Conservation (phyloP, 495 filamentous ascomycete genomes). For the Tuber melanosporum region DNA sequence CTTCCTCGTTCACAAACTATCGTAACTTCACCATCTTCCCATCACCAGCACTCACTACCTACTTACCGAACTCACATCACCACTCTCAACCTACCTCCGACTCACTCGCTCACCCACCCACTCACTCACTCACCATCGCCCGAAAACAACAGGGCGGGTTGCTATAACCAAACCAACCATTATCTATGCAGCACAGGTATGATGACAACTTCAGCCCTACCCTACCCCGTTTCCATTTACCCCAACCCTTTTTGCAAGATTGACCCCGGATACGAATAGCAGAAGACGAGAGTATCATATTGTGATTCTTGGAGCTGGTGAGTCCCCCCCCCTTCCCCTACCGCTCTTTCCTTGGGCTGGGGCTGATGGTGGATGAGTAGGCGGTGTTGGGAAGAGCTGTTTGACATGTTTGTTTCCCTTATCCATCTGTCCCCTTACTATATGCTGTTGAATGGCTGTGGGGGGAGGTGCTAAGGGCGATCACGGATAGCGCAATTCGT, state of each 20-base stretch:
- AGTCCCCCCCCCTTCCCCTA: conserved; percentile 33
- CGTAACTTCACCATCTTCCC: conserved; percentile 21
- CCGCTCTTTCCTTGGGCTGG: conserved; percentile 10
- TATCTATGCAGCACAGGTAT: conserved; percentile 54
- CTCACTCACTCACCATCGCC: not conserved
- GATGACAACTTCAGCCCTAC: conserved; percentile 28
- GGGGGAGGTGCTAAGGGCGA: conserved; percentile 32
- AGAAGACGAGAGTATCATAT: conserved; percentile 80
- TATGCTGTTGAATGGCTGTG: conserved; percentile 26
- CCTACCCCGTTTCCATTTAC: conserved; percentile 3
- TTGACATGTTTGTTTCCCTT: conserved; percentile 70
- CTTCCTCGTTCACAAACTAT: conserved; percentile 18
- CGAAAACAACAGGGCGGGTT: not conserved
- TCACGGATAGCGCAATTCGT: conserved; percentile 81
- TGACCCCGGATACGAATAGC: conserved; percentile 17
- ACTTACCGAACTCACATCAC: conserved; percentile 20
- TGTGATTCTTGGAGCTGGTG: conserved; percentile 82
- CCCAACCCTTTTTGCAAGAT: conserved; percentile 7
- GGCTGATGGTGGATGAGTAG: conserved; percentile 45
- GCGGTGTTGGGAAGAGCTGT: conserved; percentile 97
- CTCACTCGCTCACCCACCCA: not conserved
- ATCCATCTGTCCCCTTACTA: conserved; percentile 27
- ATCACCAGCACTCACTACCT: conserved; percentile 46
- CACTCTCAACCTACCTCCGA: not conserved
- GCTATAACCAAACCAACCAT: not conserved